A percentile compares a stretch with the other conserved stretches of the same genome.
phyloP scores from a whole-genome alignment of 2,329 filamentous ascomycete genomes.

The Pezizomycotina sp. region DNA sequence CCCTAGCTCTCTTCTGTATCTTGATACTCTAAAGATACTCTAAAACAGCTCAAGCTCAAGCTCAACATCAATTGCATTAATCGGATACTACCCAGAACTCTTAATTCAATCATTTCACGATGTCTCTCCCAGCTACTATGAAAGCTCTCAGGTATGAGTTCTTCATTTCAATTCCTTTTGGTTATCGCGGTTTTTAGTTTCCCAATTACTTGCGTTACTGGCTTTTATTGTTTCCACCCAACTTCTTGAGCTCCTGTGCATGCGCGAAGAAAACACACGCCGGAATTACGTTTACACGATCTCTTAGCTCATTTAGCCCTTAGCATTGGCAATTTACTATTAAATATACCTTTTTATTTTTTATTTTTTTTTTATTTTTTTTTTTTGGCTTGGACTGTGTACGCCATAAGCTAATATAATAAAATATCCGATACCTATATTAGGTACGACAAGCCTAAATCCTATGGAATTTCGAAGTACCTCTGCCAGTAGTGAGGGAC shows the following conservation, averaged over 20 bases:
- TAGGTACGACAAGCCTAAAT: conserved; percentile 45
- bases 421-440: conserved; percentile 2
- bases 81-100: neutral
- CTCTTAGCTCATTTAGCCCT: neutral
- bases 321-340: conserved; percentile 20
- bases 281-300: neutral
- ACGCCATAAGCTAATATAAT: conserved; percentile 1
- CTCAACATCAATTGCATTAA: neutral
- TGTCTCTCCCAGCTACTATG: conserved; percentile 38
- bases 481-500: conserved; percentile 43
- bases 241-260: conserved; percentile 24
- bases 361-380: neutral
- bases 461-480: conserved; percentile 44
- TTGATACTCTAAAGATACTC: too few relatives aligned
- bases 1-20: too few relatives aligned
- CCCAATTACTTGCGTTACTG: conserved; percentile 1
- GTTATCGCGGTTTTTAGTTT: conserved; percentile 7
- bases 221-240: neutral
- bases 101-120: conserved; percentile 22
- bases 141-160: conserved; percentile 43
- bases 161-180: neutral
- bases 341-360: neutral
- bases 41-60: neutral
- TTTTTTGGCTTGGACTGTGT: neutral
- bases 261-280: neutral